These are phyloP conservation scores for Apiospora malaysiana DNA, from an alignment of 2,329 filamentous ascomycete species.

Conservation along the genomic window DNA sequence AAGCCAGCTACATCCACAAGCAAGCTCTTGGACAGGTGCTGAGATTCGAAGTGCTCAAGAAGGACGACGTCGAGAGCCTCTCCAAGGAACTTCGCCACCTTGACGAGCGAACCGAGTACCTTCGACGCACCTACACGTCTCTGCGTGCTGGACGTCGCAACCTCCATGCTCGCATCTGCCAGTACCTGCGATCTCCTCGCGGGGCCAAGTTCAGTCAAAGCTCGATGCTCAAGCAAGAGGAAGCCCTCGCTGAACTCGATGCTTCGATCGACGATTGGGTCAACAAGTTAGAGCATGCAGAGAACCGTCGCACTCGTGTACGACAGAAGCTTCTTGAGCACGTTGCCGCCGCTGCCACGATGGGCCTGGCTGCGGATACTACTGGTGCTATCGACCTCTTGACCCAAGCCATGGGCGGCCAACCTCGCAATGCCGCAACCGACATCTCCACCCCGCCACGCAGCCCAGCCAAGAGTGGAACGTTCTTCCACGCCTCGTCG, in stretches of 20 bases:
- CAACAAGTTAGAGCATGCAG: slow-evolving; percentile 77
- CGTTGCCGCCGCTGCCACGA: slow-evolving; percentile 72
- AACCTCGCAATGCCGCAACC: slow-evolving; percentile 42
- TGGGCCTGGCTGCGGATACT: slow-evolving; percentile 43
- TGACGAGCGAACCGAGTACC: slow-evolving; percentile 80
- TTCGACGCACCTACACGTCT: slow-evolving; percentile 77
- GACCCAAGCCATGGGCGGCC: slow-evolving; percentile 49
- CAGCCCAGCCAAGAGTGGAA: slow-evolving; percentile 57
- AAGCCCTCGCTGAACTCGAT: slow-evolving; percentile 78
- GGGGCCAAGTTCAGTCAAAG: slow-evolving; percentile 76
- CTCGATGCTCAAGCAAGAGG: slow-evolving; percentile 79
- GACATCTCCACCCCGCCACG: slow-evolving; percentile 63
- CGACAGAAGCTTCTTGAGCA: slow-evolving; percentile 83
- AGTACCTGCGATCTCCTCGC: slow-evolving; percentile 74
- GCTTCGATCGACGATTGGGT: slow-evolving; percentile 82
- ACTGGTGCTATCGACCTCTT: slow-evolving; percentile 45
- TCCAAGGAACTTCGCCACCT: slow-evolving; percentile 76
- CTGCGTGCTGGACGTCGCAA: slow-evolving; percentile 78
- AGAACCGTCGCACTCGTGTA: slow-evolving; percentile 76
- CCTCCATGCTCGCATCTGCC: slow-evolving; percentile 77
- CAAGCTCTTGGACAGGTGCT: slow-evolving; percentile 68
- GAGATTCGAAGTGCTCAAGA: slow-evolving; percentile 68
- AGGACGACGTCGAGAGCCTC: slow-evolving; percentile 67
- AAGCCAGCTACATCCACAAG: slow-evolving; percentile 58
- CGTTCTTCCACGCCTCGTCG: slow-evolving; percentile 41